phyloP scores from a whole-genome alignment of 2,329 filamentous ascomycete species.

The Leptodontidium sp. region DNA sequence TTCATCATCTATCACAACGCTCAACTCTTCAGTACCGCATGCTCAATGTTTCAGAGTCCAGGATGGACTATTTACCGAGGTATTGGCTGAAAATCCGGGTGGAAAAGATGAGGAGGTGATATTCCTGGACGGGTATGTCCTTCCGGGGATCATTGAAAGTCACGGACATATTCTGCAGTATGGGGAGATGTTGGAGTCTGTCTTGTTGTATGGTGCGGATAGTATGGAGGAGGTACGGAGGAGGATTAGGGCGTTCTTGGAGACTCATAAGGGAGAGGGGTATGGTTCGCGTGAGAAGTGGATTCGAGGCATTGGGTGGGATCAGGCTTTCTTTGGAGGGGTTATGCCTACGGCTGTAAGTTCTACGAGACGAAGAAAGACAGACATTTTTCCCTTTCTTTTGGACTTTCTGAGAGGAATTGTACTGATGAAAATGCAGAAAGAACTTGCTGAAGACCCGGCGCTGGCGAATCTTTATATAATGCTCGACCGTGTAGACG shows the following conservation, averaged over 20 bases:
- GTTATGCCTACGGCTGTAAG: conserved; percentile 66
- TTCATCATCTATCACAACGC: conserved; percentile 55
- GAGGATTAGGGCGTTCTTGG: conserved; percentile 61
- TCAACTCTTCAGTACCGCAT: conserved; percentile 48
- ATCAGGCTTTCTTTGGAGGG: conserved; percentile 69
- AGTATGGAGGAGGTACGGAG: conserved; percentile 62
- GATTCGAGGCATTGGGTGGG: conserved; percentile 75
- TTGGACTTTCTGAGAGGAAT: conserved; percentile 49
- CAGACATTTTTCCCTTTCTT: conserved; percentile 50
- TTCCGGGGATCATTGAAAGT: conserved; percentile 75
- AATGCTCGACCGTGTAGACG: conserved; percentile 75
- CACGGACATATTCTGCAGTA: conserved; percentile 73
- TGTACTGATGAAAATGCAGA: conserved; percentile 44
- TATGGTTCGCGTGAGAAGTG: conserved; percentile 59
- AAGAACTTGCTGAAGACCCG: conserved; percentile 62
- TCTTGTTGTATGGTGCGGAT: conserved; percentile 67
- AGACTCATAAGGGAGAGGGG: conserved; percentile 59
- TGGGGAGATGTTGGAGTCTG: conserved; percentile 72
- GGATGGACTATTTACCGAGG: conserved; percentile 58
- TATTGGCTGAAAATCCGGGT: conserved; percentile 50
- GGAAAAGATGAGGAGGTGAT: conserved; percentile 42
- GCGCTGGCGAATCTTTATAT: conserved; percentile 65
- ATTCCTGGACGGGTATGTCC: conserved; percentile 59
- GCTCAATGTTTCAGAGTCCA: conserved; percentile 65
- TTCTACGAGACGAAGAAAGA: neutral